Evolutionary conservation across 805 yeast genomes (phyloP), one percentile per base, ranked within the genome.

Genomic region (Yarrowia bubula): DNA sequence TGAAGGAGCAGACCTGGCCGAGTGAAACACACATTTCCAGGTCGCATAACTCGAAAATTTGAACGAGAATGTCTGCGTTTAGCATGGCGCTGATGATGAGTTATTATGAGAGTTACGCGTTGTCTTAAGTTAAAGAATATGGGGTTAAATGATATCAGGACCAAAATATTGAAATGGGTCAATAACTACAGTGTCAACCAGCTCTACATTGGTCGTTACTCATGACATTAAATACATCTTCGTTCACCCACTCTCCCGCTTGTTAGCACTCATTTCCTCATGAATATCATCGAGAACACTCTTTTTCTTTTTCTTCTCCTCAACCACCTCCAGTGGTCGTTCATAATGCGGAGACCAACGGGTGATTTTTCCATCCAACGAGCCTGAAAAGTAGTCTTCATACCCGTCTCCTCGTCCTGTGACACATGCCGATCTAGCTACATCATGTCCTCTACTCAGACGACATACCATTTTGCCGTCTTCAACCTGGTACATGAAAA

Each of bases 391-490:
- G 68, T 82, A 85, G 22, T 80, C 42, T 77, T 79, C 8, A 77
- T 79, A 18, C 60, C 77, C 79, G 1, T 79, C 75, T 0, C 84
- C 83, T 0, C 82, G 78, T 64, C 82, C 77, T 0, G 79, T 83
- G 37, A 89, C 76, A 17, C 88, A 80, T 2, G 86, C 82, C 1
- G 84, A 79, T 48, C 88, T 70, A 61, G 79, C 73, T 67, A 78
- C 77, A 51, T 79, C 70, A 4, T 81, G 79, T 47, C 72, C 76
- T 55, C 84, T 75, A 15, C 79, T 77, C n/a, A 89, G 75, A 64
- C 92, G 75, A 8, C 84, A 78, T 3, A 87, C 81, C 51, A 88
- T 72, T 68, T 83, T 85, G 0, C 95, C 96, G 68, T 86, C 89
- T 1, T 78, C 72, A 0, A 84, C 77, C 17, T 88, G 75, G 66